Percentiles rank a stretch among this genome's conserved stretches.
Evolutionary conservation across 768 basidiomycete genomes (phyloP).

Genomic region (Tricholomella constricta): DNA sequence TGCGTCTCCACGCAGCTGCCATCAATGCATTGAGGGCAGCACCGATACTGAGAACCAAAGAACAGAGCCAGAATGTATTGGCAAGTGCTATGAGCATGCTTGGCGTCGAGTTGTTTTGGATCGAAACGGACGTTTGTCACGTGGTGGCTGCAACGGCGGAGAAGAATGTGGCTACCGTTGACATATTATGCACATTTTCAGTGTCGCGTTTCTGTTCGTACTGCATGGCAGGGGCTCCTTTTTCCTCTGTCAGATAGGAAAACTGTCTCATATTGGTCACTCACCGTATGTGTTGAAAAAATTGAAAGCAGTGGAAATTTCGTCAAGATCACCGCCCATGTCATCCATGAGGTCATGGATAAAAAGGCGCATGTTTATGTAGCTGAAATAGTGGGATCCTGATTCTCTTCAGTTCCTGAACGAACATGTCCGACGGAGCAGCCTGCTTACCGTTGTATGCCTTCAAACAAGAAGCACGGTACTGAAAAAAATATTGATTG

Average conservation of each 20-base stretch:
- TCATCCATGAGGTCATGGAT: constrained; percentile 18
- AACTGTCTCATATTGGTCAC: too few species aligned
- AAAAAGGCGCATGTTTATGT: constrained; percentile 16
- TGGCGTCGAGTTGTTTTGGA: neutral
- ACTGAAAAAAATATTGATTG: constrained; percentile 4
- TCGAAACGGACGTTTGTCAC: constrained; percentile 18
- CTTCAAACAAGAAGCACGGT: constrained; percentile 15
- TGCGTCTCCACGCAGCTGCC: constrained; percentile 23
- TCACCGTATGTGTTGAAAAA: constrained; percentile 21
- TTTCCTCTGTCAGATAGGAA: too few species aligned
- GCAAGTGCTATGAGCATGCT: constrained; percentile 12
- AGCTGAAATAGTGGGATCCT: constrained; percentile 1
- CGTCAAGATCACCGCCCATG: constrained; percentile 11
- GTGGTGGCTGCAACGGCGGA: constrained; percentile 30
- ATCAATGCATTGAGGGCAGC: constrained; percentile 27
- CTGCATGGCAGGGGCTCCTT: constrained; percentile 22
- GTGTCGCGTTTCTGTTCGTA: constrained; percentile 19
- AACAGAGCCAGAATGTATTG: constrained; percentile 27
- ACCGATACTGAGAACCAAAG: constrained; percentile 26
- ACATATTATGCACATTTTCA: constrained; percentile 15
- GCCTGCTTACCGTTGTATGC: constrained; percentile 8
- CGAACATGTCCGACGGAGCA: too few species aligned
- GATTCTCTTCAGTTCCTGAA: too few species aligned
- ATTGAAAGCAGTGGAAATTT: constrained; percentile 9
- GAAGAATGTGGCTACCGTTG: too few species aligned